phyloP scores from a whole-genome alignment of 164 flowering plant genomes.

The Litsea cubeba region DNA sequence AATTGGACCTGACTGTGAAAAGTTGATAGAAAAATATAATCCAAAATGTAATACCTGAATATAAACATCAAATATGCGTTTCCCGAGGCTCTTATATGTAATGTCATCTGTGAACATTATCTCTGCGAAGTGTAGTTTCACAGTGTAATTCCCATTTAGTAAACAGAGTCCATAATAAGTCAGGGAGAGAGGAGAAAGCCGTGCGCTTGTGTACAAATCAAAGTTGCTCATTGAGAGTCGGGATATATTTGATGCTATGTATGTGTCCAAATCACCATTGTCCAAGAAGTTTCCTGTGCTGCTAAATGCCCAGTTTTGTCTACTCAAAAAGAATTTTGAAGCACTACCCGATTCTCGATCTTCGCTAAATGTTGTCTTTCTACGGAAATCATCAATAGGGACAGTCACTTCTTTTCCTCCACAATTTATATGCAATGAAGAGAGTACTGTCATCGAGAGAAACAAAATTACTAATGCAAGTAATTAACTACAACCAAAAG shows the following conservation, averaged over 20 bases:
- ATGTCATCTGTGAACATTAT: slow-evolving; percentile 42
- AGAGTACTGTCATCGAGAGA: slow-evolving; percentile 32
- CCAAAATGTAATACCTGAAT: slow-evolving; percentile 43
- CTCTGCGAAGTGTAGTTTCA: slow-evolving; percentile 65
- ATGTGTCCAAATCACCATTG: slow-evolving; percentile 19
- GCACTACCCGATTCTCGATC: slow-evolving; percentile 48
- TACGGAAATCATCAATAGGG: not conserved
- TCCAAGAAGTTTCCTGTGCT: slow-evolving; percentile 66
- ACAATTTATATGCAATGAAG: slow-evolving; percentile 59
- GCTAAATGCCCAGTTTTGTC: slow-evolving; percentile 54
- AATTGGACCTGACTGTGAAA: not conserved
- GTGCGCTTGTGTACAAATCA: slow-evolving; percentile 40
- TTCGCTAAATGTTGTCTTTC: slow-evolving; percentile 34
- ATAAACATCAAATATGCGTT: slow-evolving; percentile 60
- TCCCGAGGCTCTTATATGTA: slow-evolving; percentile 50
- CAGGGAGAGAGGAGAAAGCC: slow-evolving; percentile 51
- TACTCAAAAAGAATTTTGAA: slow-evolving; percentile 31
- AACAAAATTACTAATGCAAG: not conserved
- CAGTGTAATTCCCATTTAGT: slow-evolving; percentile 48
- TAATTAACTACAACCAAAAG: slow-evolving; percentile 15
- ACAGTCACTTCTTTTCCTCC: slow-evolving; percentile 49
- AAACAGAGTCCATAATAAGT: slow-evolving; percentile 62
- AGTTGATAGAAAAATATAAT: not conserved
- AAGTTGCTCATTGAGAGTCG: slow-evolving; percentile 18
- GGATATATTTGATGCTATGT: slow-evolving; percentile 20